Percentiles rank a stretch among this genome's conserved stretches.
These are phyloP conservation scores for Zarea fungicola DNA, from an alignment of 2,329 filamentous ascomycete species.

Conservation along the genomic window DNA sequence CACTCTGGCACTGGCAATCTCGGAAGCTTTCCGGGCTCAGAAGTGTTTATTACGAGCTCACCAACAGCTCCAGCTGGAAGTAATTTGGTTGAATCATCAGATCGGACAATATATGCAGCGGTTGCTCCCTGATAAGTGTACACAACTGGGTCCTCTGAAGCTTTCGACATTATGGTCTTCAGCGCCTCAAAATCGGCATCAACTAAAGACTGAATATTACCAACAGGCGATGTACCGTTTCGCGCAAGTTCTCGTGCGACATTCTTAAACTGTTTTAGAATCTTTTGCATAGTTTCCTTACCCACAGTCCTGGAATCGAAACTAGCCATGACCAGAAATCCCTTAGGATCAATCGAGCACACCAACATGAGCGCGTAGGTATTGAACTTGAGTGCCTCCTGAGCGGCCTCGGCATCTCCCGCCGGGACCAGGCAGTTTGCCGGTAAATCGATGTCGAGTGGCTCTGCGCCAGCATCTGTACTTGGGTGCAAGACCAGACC, in stretches of 20 bases:
- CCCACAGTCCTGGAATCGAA: conserved; percentile 58
- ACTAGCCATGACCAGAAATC: conserved; percentile 56
- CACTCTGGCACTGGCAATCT: conserved; percentile 24
- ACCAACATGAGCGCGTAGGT: conserved; percentile 61
- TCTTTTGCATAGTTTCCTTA: conserved; percentile 45
- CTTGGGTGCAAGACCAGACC: conserved; percentile 50
- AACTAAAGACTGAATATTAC: conserved; percentile 30
- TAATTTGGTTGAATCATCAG: conserved; percentile 28
- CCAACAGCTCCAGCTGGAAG: conserved; percentile 38
- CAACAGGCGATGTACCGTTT: conserved; percentile 26
- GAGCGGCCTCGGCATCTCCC: conserved; percentile 50
- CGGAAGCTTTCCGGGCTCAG: conserved; percentile 21
- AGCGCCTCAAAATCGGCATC: conserved; percentile 31
- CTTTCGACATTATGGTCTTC: conserved; percentile 19
- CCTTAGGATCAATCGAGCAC: conserved; percentile 52
- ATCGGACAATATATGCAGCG: conserved; percentile 36
- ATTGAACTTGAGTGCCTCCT: conserved; percentile 55
- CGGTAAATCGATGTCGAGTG: conserved; percentile 29
- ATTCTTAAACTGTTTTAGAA: conserved; percentile 46
- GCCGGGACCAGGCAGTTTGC: conserved; percentile 50
- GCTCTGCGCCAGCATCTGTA: conserved; percentile 24
- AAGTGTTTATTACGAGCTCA: conserved; percentile 37
- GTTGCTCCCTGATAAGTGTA: conserved; percentile 22
- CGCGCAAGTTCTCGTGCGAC: conserved; percentile 46
- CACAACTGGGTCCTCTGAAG: conserved; percentile 15